Percentiles rank a stretch among this genome's conserved stretches.
These are phyloP conservation scores for Penicillium paradoxum DNA, from an alignment of 495 filamentous ascomycete species.

Conservation along the genomic window DNA sequence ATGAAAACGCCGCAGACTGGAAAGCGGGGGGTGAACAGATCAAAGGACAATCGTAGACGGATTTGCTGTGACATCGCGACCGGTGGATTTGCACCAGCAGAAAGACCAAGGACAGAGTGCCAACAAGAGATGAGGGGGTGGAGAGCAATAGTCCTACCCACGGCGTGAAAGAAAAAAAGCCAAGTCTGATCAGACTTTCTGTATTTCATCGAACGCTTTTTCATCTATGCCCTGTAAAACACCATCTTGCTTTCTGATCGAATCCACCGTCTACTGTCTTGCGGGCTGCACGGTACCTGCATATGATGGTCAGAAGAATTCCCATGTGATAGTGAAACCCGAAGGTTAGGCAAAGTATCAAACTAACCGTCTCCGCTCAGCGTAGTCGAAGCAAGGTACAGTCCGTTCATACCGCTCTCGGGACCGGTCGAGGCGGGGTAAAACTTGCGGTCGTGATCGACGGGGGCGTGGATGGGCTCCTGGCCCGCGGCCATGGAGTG, in stretches of 20 bases:
- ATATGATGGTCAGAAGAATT: background rate
- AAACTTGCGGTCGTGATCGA: conserved; percentile 44
- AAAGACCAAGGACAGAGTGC: background rate
- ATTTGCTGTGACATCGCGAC: conserved; percentile 1
- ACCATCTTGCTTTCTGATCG: conserved; percentile 15
- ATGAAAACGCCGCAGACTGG: conserved; percentile 17
- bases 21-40: conserved; percentile 8
- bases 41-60: conserved; percentile 1
- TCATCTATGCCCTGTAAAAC: conserved; percentile 2
- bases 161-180: conserved; percentile 2
- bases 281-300: conserved; percentile 43
- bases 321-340: background rate
- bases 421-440: conserved; percentile 42
- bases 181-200: background rate
- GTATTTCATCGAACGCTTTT: conserved; percentile 8
- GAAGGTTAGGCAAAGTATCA: background rate
- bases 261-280: conserved; percentile 33
- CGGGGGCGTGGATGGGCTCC: conserved; percentile 43
- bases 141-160: conserved; percentile 12
- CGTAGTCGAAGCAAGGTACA: conserved; percentile 46
- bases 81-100: conserved; percentile 7
- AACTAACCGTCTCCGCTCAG: conserved; percentile 44
- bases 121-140: conserved; percentile 4
- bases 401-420: conserved; percentile 43
- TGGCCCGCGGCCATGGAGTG: conserved; percentile 45